Evolutionary conservation across 306 rosid genomes (phyloP), one percentile per base, ranked within the genome.

Genomic region (Pueraria montana): DNA sequence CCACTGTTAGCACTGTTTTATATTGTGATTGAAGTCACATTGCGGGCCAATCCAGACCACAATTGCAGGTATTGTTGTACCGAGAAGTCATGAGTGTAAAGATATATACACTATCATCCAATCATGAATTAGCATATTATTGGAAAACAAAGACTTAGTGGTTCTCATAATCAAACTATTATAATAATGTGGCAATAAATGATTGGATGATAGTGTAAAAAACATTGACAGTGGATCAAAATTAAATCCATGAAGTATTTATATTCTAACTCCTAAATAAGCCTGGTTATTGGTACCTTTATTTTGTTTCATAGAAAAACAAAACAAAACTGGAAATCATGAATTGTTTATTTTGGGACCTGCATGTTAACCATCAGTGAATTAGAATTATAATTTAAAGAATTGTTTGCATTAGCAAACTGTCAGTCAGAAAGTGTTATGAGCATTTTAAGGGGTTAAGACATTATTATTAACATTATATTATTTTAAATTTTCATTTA

Each of bases 341-440:
- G 49, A 48, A 77, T 26, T 63, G n/a, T 30, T 59, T 11, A 11
- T 77, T 46, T 17, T 46, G 48, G 9, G 72, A 63, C 48, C 11
- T 49, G 50, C 11, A 34, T 30, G 75, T 49, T 65, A 64, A 18
- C 3, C 8, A 3, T 32, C 5, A 8, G 12, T 13, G 40, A 64
- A 65, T 12, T 49, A 48, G 23, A 64, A 78, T 18, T n/a, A 20
- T 11, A 46, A 34, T 78, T 27, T 65, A 12, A 48, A 49, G 53
- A 24, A 46, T 63, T 69, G 56, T 79, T 49, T 18, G 62, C 52
- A 3, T 30, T 67, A 53, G 77, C 56, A 21, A 66, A 82, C 21
- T 73, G 30, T 61, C 42, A 34, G 46, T 30, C 30, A 13, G 30
- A 61, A 61, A 13, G 30, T 63, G 66, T 23, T n/a, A 77, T 21